phyloP scores from a whole-genome alignment of 371 early-diverging fungal species.

The Gilbertella persicaria region DNA sequence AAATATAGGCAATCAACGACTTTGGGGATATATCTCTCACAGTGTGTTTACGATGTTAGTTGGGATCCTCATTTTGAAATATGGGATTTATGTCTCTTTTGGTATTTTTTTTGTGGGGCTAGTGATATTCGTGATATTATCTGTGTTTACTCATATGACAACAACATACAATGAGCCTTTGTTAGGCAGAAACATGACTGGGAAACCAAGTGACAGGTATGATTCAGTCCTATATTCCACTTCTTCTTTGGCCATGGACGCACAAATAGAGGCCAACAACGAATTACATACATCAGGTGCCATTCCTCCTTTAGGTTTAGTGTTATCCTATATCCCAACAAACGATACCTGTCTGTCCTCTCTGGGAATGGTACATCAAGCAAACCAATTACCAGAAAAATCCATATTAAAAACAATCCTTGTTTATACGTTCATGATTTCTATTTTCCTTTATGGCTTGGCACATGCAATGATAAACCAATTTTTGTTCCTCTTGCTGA shows the following conservation, averaged over 20 bases:
- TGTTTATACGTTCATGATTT: conserved; percentile 28
- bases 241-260: conserved; percentile 7
- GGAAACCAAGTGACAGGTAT: background rate
- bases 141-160: conserved; percentile 12
- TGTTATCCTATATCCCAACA: conserved; percentile 40
- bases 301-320: conserved; percentile 44
- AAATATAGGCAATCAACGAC: conserved; percentile 36
- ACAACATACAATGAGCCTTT: background rate
- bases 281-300: conserved; percentile 9
- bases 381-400: conserved; percentile 3
- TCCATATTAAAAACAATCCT: conserved; percentile 17
- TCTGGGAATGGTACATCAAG: conserved; percentile 19
- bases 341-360: conserved; percentile 40
- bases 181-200: background rate
- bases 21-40: conserved; percentile 45
- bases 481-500: conserved; percentile 37
- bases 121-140: conserved; percentile 12
- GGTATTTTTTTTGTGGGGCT: conserved; percentile 35
- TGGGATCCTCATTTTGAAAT: conserved; percentile 28
- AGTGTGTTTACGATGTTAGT: conserved; percentile 32
- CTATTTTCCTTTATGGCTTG: conserved; percentile 34
- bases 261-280: conserved; percentile 6
- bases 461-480: conserved; percentile 41
- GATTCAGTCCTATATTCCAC: background rate
- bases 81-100: conserved; percentile 30